A percentile compares a stretch with the other conserved stretches of the same genome.
These are phyloP conservation scores for Nannochloropsis granulata DNA, from an alignment of 108 stramenopile genomes.

Conservation along the genomic window DNA sequence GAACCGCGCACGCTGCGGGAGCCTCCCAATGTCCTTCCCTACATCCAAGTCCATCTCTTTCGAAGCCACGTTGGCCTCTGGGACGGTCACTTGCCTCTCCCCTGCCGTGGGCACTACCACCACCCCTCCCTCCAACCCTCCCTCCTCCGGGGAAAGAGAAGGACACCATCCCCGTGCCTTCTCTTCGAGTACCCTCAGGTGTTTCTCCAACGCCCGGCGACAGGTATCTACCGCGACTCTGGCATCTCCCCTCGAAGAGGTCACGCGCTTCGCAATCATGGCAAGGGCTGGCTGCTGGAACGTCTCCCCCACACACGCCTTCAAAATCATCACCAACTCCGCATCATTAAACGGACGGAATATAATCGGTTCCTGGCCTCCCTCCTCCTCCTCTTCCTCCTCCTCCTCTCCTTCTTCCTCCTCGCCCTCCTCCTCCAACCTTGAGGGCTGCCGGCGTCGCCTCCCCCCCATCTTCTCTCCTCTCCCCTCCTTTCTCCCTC, in stretches of 20 bases:
- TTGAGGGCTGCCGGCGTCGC: background rate
- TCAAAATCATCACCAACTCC: background rate
- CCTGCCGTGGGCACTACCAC: background rate
- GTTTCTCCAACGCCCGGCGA: background rate
- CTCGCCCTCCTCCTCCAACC: background rate
- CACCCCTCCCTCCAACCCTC: background rate
- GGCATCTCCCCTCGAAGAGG: background rate
- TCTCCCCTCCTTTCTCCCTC: background rate
- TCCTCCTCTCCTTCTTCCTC: background rate
- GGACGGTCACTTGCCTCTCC: background rate
- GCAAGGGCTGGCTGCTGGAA: background rate
- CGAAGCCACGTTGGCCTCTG: background rate
- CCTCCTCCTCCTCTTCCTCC: background rate
- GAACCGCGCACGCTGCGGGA: background rate
- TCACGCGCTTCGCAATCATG: background rate
- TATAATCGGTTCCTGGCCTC: background rate
- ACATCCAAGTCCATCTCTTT: background rate
- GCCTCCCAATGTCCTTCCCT: background rate
- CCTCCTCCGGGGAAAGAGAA: background rate
- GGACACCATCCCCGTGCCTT: background rate
- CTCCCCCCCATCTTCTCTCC: background rate
- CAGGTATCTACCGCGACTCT: background rate
- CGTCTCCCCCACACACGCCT: background rate
- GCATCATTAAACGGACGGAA: background rate
- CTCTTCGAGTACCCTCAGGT: background rate